Base-by-base conservation (phyloP, 2,329 filamentous ascomycete species). In the Coniochaeta pulveracea region DNA sequence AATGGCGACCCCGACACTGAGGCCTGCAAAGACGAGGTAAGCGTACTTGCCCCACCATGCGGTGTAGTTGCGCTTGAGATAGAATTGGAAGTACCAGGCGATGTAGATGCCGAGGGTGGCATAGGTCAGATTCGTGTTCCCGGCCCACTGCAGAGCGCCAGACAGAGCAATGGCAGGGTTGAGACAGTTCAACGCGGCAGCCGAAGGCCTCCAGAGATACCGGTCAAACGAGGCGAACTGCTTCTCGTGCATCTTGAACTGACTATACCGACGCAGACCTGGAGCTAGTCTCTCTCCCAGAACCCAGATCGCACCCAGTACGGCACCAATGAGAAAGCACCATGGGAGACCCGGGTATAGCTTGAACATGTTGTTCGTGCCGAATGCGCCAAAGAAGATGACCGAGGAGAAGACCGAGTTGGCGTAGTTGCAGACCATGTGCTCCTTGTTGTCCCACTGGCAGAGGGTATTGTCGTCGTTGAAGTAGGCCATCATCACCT, bases 401-500 rank as follows among this genome's bases (percentile, higher is more conserved):
- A 34, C 34, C 17, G 33, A 21, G 3, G 28, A 31, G 18, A 7
- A 31, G 11, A 31, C 28, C 11, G 21, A 27, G 14, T 31, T 31
- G 2, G 28, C 28, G 12, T 31, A 31, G 6, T 12, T 12, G 11
- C 28, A 31, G n/a, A 31, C 28, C 18, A 37, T 35, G 23, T 37
- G 36, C 26, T 29, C 18, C 26, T 16, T 11, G 19, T 32, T 21
- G 14, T 33, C 16, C 19, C 19, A 25, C 21, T 17, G 10, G 33
- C 30, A 33, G 9, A 33, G 12, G 3, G 19, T 25, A 6, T 42
- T 35, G 34, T 64, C 57, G 25, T 51, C 51, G 26, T 50, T 50
- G 19, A 64, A 48, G 36, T 31, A 31, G n/a, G 22, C 18, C 28
- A 31, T 22, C 28, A 60, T 56, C 37, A 61, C 61, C 42, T 63